Evolutionary conservation across 129 eudicot genomes (phyloP), one percentile per base, ranked within the genome.

Genomic region (Tagetes erecta): DNA sequence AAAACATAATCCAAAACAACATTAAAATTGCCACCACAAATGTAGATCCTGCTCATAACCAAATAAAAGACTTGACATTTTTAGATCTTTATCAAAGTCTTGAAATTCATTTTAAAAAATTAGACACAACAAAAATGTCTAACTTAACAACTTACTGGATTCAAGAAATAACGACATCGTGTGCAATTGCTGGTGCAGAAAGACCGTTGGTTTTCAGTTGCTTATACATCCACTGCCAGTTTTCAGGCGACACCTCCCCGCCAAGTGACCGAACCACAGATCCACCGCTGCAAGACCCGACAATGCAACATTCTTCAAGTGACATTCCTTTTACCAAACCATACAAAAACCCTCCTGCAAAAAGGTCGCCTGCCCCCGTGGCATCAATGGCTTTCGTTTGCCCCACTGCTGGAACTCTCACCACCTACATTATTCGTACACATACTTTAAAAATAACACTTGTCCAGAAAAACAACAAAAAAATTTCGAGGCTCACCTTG

Each of bases 311-410:
- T 70, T 91, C 97, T 72, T 95, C 95, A 31, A 95, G 91, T 6
- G 95, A 79, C 56, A 91, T 37, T 30, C 97, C 99, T 68, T 88
- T 87, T 50, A 95, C 83, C 72, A 95, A 64, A 10, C 99, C 99
- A 37, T 95, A 95, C 71, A 95, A 77, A 84, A 95, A 95, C 50
- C 99, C 99, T 50, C 97, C 84, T 0, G 99, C 99, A 73, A 95
- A 95, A n/a, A 95, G 94, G 71, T 95, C 99, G 4, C 99, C 97
- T 0, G 99, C 99, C 33, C 99, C 99, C 0, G 99, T 95, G n/a
- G 99, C 96, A 76, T 95, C 99, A 14, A 82, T 67, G 33, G 90
- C 84, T 66, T 79, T 86, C 12, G 96, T 65, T 57, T 88, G 91
- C 35, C 96, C 92, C 2, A 87, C 80, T 10, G 99, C 99, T 31